Percentiles rank a stretch among this genome's conserved stretches.
These are phyloP conservation scores for Saprolegnia parasitica DNA, from an alignment of 352 stramenopile genomes.

Conservation along the genomic window DNA sequence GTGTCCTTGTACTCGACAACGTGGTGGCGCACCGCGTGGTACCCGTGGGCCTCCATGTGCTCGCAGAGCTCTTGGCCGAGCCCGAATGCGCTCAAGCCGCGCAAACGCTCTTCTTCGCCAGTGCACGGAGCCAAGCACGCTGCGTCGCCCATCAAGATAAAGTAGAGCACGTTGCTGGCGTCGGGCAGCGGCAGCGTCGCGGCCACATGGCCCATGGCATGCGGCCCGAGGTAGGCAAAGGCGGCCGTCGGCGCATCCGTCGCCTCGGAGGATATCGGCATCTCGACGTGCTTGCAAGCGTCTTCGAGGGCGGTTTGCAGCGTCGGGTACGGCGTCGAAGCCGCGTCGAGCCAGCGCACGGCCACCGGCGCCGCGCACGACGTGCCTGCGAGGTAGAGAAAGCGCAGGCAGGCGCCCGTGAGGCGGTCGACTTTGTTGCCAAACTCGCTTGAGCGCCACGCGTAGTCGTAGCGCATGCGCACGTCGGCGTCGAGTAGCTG, in stretches of 20 bases:
- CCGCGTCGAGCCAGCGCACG: conserved; percentile 10
- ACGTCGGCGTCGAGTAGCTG: conserved; percentile 31
- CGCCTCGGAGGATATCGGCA: neutral
- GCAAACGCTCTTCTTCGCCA: conserved; percentile 49
- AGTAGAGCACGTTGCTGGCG: conserved; percentile 29
- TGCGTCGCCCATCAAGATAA: conserved; percentile 60
- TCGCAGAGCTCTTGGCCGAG: conserved; percentile 67
- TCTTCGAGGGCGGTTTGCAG: conserved; percentile 3
- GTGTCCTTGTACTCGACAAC: conserved; percentile 64
- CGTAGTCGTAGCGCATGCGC: conserved; percentile 84
- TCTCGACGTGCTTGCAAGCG: neutral
- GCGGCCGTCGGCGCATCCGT: neutral
- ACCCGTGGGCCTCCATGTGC: conserved; percentile 40
- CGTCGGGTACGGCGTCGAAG: neutral
- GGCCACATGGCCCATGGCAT: conserved; percentile 39
- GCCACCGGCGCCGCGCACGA: neutral
- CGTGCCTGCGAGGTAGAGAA: conserved; percentile 47
- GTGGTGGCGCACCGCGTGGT: conserved; percentile 57
- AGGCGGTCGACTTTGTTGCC: conserved; percentile 40
- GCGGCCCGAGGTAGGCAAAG: conserved; percentile 32
- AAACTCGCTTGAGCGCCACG: conserved; percentile 71
- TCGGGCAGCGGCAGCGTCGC: neutral
- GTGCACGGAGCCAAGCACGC: conserved; percentile 52
- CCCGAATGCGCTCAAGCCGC: conserved; percentile 71
- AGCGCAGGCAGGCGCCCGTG: conserved; percentile 53